Evolutionary conservation across 108 stramenopile species (phyloP).

Genomic region (Stephanodiscus triporus): DNA sequence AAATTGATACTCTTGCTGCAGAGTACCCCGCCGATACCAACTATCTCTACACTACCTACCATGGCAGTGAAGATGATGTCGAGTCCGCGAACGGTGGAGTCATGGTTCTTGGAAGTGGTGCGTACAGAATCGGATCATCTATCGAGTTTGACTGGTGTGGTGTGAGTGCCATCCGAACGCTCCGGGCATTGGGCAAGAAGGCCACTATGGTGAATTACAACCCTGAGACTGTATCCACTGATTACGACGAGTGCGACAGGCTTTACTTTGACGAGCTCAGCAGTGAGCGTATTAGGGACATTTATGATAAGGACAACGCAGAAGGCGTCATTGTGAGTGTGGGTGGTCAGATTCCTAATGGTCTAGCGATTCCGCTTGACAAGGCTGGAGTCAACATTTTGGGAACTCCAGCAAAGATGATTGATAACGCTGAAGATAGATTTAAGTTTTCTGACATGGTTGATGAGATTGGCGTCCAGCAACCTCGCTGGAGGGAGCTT

Average conservation of each 20-base stretch:
- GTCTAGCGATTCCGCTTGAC: conserved; percentile 92
- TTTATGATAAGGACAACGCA: conserved; percentile 89
- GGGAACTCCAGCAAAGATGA: conserved; percentile 94
- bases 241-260: conserved; percentile 99
- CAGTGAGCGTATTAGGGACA: conserved; percentile 93
- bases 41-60: conserved; percentile 98
- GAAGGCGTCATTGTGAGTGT: conserved; percentile 93
- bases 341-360: conserved; percentile 97
- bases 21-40: conserved; percentile 98
- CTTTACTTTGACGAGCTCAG: conserved; percentile 98
- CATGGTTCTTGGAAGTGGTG: conserved; percentile 96
- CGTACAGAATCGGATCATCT: conserved; percentile 97
- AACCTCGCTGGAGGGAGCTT: conserved; percentile 96
- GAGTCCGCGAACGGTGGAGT: conserved; percentile 82
- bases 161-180: conserved; percentile 93
- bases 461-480: conserved; percentile 96
- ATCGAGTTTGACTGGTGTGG: conserved; percentile 99
- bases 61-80: conserved; percentile 93
- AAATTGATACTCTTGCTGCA: conserved; percentile 99
- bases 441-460: conserved; percentile 96
- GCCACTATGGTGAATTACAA: conserved; percentile 98
- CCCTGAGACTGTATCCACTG: conserved; percentile 99
- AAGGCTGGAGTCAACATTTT: conserved; percentile 91
- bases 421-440: conserved; percentile 98
- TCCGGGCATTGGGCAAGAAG: conserved; percentile 89